A percentile compares a stretch with the other conserved stretches of the same genome.
phyloP scores from a whole-genome alignment of 495 filamentous ascomycete species.

The Podospora anserina region DNA sequence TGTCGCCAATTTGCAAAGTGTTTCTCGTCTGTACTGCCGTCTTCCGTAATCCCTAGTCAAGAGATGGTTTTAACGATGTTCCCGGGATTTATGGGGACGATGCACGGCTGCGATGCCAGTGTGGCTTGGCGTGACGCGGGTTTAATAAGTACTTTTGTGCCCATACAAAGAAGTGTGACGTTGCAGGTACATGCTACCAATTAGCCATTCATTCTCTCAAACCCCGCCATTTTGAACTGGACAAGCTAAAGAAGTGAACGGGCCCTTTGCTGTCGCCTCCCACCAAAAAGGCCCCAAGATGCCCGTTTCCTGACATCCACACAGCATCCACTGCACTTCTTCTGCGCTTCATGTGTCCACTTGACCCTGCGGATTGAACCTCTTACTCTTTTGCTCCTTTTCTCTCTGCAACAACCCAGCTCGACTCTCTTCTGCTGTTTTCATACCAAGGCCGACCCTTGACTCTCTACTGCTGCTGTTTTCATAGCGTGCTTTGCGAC shows the following conservation, averaged over 20 bases:
- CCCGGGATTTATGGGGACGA: background rate
- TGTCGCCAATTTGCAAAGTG: background rate
- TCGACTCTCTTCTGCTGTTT: too few relatives aligned
- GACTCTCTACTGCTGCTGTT: background rate
- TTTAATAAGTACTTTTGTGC: constrained; percentile 20
- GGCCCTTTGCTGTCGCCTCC: background rate
- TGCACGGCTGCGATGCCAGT: background rate
- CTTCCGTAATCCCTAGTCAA: background rate
- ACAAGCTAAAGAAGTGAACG: background rate
- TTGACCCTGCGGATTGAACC: background rate
- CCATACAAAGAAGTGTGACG: background rate
- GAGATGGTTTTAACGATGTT: background rate
- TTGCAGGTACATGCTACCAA: constrained; percentile 14
- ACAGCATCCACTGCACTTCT: background rate
- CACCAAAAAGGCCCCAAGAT: background rate
- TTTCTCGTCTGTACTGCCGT: background rate
- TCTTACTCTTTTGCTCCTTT: background rate
- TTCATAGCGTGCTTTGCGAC: background rate
- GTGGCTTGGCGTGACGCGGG: constrained; percentile 13
- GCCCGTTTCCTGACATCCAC: background rate
- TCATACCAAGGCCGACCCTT: too few relatives aligned
- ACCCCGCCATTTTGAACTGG: background rate
- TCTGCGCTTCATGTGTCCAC: background rate
- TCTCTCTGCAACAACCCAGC: too few relatives aligned
- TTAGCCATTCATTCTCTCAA: constrained; percentile 1